Base-by-base conservation (phyloP, 306 rosid genomes). In the Prunus campanulata region DNA sequence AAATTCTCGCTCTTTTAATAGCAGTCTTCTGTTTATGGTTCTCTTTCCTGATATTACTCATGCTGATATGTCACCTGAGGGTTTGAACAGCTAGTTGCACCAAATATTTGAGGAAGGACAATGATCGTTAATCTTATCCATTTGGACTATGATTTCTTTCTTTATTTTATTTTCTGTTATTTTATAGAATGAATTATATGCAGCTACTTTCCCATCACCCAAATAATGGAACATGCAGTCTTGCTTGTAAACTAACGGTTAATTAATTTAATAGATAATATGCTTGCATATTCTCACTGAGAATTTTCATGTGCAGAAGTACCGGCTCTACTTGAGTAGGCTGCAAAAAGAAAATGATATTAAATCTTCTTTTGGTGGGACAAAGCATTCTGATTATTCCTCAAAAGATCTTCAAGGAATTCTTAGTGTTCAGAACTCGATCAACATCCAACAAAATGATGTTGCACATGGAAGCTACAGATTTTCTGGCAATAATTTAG, bases 251-350 rank as follows among this genome's bases (percentile, higher is more conserved):
- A 54, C 13, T 18, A 19, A 55, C 50, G 54, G 59, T n/a, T 49
- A 29, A 57, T 25, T n/a, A 74, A 54, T 69, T 30, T 62, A 42
- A 62, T 27, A 75, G 20, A 75, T 72, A 68, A 11, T 81, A 62
- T 64, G 71, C 65, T 70, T 77, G 72, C 75, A 30, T 56, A 56
- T 75, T 72, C 84, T 82, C 69, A 62, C 61, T 60, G 78, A 83
- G 59, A 75, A 78, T 0, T 11, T 71, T 57, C 66, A n/a, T 77
- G 2, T 80, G 82, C 96, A 96, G 99, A 96, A 96, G 81, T 96
- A 92, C 74, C 93, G 98, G 78, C 98, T 96, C 75, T 96, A 96
- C 86, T 79, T 92, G 93, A 83, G 93, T 76, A 82, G 99, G 85
- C 81, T 96, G 76, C 98, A 88, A 77, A 96, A 91, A 73, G 97